phyloP scores from a whole-genome alignment of 225 moss, liverwort and hornwort species.

The Straminergon stramineum region DNA sequence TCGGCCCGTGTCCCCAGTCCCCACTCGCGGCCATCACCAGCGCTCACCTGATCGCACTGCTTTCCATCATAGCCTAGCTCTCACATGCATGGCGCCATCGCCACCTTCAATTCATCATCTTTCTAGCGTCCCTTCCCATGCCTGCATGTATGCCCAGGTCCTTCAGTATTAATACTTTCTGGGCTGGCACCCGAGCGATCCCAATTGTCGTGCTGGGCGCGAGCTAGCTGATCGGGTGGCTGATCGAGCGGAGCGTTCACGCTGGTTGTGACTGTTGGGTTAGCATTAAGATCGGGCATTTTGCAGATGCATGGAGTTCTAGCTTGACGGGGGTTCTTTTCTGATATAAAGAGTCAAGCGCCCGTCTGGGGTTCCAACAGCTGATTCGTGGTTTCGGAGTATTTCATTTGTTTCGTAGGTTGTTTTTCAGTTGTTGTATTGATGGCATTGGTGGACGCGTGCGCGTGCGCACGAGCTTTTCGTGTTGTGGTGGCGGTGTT shows the following conservation, averaged over 20 bases:
- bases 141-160: not conserved
- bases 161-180: not conserved
- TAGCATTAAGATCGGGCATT: not conserved
- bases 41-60: not conserved
- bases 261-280: not conserved
- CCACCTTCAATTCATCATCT: not conserved
- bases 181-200: not conserved
- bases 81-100: not conserved
- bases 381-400: not conserved
- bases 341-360: too few relatives aligned
- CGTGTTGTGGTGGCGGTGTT: slow-evolving; percentile 8
- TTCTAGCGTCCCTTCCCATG: not conserved
- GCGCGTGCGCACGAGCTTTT: not conserved
- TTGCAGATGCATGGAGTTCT: not conserved
- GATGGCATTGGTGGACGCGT: slow-evolving; percentile 21
- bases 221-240: not conserved
- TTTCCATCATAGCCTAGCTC: not conserved
- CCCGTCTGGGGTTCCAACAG: not conserved
- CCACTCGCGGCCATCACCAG: not conserved
- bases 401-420: not conserved
- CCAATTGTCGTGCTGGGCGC: not conserved
- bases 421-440: not conserved
- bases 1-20: not conserved
- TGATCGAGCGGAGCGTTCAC: not conserved
- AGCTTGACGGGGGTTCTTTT: not conserved